Base-by-base conservation (phyloP, 2,329 filamentous ascomycete species). In the Sordariomycetes sp. region DNA sequence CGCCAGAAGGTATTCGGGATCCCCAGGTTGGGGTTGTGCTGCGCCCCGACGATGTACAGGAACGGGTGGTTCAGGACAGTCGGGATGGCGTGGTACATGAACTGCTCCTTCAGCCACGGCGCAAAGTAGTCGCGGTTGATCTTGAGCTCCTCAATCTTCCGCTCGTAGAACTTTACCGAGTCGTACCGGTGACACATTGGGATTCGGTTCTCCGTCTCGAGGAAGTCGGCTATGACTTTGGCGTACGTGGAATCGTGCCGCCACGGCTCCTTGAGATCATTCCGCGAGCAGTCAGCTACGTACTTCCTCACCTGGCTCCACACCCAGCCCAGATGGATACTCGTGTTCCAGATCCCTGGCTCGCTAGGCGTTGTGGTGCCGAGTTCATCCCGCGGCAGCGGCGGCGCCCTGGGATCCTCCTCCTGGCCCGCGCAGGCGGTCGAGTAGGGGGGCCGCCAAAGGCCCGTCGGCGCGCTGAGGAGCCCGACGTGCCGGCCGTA, bases 1-100 rank as follows among this genome's bases (percentile, higher is more conserved):
- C 74, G 68, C 77, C 77, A 80, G 58, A 80, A 80, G 0, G 75
- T 76, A 57, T 79, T 79, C 0, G 76, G 76, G 6, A 78, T 78
- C 0, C 73, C 73, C 32, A 78, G 63, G 53, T 78, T 78, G 3
- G 72, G 70, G 54, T 78, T 78, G 64, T 77, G 72, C 60, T 78
- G 75, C 1, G 76, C 75, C 2, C 74, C 75, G 13, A 77, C 69
- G 15, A 78, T 77, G 62, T 79, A 78, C 8, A 79, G 68, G 59
- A 79, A 79, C 0, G 76, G 76, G 57, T 79, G 76, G 61, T 79
- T 79, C 39, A 79, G 64, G 2, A 78, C 73, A 0, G 74, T 76
- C 12, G 72, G 69, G 53, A 79, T 78, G 13, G 71, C 71, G 55
- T 79, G 76, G 62, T 79, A 79, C 1, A 73, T 77, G 61, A 79